Base-by-base conservation (phyloP, 306 rosid genomes). In the Astragalus membranaceus region DNA sequence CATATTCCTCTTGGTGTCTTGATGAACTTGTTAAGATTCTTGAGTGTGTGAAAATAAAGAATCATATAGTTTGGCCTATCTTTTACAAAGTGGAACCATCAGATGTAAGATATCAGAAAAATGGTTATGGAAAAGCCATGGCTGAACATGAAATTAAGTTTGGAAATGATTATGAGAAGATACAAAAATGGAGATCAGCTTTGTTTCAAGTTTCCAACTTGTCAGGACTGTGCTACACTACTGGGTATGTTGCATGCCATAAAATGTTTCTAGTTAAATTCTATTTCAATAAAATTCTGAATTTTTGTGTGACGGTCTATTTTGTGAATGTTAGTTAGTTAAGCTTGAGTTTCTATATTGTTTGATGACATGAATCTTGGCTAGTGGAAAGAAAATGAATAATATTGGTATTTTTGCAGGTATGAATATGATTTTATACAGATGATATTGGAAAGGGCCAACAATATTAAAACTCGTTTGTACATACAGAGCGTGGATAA, bases 81-180 rank as follows among this genome's bases (percentile, higher is more conserved):
- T 73, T 72, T 60, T 75, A 75, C 79, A 66, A 75, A 50, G 74
- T 75, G 43, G 44, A 67, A 0, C 68, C 60, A 2, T 2, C 50
- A 0, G 59, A 46, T 5, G 39, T 67, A 3, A 48, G 56, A 3
- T 1, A 53, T 33, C 47, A 53, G 17, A 65, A 14, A 20, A 75
- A 55, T 0, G 16, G 39, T 47, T 65, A 43, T 55, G 42, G 2
- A 0, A 7, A 32, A 16, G 62, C 41, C 43, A 67, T 67, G 54
- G 39, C 54, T 10, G 13, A 7, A 13, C 79, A n/a, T 66, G 74
- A 67, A 23, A 4, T 1, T 1, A n/a, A 2, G 11, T 37, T 20
- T 9, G 66, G 54, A 23, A 8, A 10, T 5, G 15, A 59, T 4
- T 14, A 32, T 0, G 55, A 37, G 11, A 75, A 30, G n/a, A 47